These are phyloP conservation scores for Aphanocladium album DNA, from an alignment of 2,329 filamentous ascomycete species.

Conservation along the genomic window DNA sequence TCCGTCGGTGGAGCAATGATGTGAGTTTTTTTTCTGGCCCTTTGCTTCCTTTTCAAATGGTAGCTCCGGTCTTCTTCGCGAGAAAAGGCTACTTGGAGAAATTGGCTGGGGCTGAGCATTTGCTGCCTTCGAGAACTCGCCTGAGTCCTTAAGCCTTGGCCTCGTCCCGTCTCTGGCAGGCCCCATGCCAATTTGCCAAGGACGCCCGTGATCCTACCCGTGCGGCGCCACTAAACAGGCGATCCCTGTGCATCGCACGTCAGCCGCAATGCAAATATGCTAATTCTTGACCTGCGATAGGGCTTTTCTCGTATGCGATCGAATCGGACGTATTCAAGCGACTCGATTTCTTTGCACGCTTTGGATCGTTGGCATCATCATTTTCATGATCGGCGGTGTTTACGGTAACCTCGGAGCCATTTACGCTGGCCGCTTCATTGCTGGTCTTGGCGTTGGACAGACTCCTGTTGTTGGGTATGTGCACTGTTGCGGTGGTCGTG, in stretches of 20 bases:
- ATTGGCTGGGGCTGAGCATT: too few species aligned
- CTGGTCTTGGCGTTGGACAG: constrained; percentile 61
- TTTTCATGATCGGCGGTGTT: constrained; percentile 50
- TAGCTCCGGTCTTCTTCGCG: not conserved
- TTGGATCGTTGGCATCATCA: constrained; percentile 54
- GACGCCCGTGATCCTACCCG: not conserved
- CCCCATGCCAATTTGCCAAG: constrained; percentile 9
- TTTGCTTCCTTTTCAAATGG: not conserved
- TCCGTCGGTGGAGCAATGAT: constrained; percentile 65
- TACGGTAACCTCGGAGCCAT: constrained; percentile 52
- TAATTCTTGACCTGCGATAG: constrained; percentile 26
- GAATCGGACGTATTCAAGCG: constrained; percentile 58
- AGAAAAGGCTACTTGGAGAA: not conserved
- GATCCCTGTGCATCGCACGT: not conserved
- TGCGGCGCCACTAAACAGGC: not conserved
- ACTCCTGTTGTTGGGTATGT: constrained; percentile 56
- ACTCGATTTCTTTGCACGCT: constrained; percentile 52
- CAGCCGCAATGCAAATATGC: not conserved
- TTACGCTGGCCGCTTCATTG: constrained; percentile 62
- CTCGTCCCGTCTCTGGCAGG: not conserved
- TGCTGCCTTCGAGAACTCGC: not conserved
- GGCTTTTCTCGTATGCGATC: constrained; percentile 54
- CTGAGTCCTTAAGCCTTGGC: constrained; percentile 4
- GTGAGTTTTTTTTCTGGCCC: constrained; percentile 24
- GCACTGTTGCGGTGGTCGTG: not conserved